Conservation (phyloP, 768 basidiomycete genomes). For the Crucibulum laeve region DNA sequence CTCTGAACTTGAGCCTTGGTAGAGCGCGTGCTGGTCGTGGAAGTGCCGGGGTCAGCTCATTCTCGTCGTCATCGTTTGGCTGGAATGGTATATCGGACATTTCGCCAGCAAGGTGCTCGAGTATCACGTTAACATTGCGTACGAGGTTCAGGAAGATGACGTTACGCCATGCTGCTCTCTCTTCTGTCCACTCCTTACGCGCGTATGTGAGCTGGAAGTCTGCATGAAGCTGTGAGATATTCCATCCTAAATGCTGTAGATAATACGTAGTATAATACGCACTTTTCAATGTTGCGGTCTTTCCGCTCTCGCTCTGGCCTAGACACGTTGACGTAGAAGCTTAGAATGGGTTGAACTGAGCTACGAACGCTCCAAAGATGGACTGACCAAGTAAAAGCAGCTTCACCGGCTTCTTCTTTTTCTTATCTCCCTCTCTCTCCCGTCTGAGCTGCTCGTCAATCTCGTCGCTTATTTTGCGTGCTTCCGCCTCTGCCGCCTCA, state of each 20-base stretch:
- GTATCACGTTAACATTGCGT: constrained; percentile 62
- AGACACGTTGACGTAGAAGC: not conserved
- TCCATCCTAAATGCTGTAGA: not conserved
- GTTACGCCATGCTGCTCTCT: constrained; percentile 66
- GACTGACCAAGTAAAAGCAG: constrained; percentile 62
- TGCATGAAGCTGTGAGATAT: constrained; percentile 13
- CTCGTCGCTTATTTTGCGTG: constrained; percentile 59
- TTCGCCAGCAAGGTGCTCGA: constrained; percentile 53
- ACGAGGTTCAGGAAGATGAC: constrained; percentile 81
- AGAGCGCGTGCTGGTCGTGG: constrained; percentile 31
- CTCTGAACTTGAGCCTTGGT: constrained; percentile 48
- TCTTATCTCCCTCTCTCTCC: constrained; percentile 54
- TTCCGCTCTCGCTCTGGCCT: constrained; percentile 75
- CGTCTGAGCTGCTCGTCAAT: constrained; percentile 72
- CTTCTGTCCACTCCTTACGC: constrained; percentile 62
- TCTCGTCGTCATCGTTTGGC: constrained; percentile 32
- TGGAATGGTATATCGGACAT: constrained; percentile 40
- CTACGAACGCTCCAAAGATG: constrained; percentile 1
- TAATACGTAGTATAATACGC: constrained; percentile 2
- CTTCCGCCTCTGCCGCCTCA: constrained; percentile 59
- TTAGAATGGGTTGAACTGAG: not conserved
- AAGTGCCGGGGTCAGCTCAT: constrained; percentile 21
- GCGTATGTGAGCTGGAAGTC: constrained; percentile 79
- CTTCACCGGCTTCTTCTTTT: constrained; percentile 67
- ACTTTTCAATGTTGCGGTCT: constrained; percentile 82